Base-by-base conservation (phyloP, 768 basidiomycete species). In the Podaxis rugospora region DNA sequence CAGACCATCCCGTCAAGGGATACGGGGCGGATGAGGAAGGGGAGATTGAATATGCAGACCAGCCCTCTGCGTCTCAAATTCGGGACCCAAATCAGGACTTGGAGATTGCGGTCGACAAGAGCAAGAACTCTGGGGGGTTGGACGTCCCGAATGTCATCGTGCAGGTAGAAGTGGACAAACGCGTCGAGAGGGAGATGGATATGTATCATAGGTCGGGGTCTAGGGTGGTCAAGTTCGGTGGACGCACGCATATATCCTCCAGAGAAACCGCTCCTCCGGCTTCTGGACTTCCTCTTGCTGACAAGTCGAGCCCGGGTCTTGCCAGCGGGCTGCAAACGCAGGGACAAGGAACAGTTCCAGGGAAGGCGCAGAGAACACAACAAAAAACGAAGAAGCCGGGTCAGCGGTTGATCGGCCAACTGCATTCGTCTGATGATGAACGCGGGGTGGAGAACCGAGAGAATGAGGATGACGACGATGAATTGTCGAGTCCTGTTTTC, bases 371-470 rank as follows among this genome's bases (percentile, higher is more conserved):
- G 7, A 11, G 9, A 49, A 18, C 5, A 13, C 37, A 14, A 32
- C 32, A 32, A 32, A 9, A 2, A 23, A 44, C 37, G 23, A 51
- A 59, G 37, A 51, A 51, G 23, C 50, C 10, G n/a, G 35, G 42
- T 25, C 59, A 60, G 11, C 39, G 51, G 5, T 35, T 60, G 25
- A 46, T 60, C 28, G 59, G 59, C 35, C 59, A 60, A 27, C 42
- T 60, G 5, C 59, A 60, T 60, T 53, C 59, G 16, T 60, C 59
- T 11, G 59, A 46, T 23, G 59, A 57, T 10, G 52, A 39, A 25
- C 36, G 18, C 21, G n/a, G 7, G 5, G 52, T 9, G 42, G 55
- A 35, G 28, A 42, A 59, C 16, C 50, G n/a, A 35, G 47, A 23
- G 35, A 7, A 39, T 37, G 57, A 37, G 5, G 57, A 57, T 37